Evolutionary conservation across 768 basidiomycete species (phyloP).

Genomic region (Dioszegia aurantiaca): DNA sequence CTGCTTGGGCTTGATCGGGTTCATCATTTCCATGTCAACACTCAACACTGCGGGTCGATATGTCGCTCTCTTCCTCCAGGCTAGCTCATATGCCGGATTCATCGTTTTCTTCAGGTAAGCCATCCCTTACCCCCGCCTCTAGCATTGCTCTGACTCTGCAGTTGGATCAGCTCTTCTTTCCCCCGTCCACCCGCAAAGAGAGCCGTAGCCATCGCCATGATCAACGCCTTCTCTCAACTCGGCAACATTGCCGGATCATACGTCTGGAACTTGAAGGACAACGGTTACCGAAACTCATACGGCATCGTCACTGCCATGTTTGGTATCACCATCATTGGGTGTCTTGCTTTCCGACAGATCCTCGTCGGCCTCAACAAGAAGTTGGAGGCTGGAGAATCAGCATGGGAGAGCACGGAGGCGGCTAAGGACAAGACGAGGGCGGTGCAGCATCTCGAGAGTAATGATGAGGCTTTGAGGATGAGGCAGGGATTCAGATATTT

Average conservation of each 20-base stretch:
- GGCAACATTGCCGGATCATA: conserved; percentile 83
- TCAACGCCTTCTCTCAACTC: conserved; percentile 76
- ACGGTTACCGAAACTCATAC: conserved; percentile 58
- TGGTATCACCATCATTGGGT: conserved; percentile 56
- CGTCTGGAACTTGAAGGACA: conserved; percentile 50
- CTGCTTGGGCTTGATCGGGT: conserved; percentile 61
- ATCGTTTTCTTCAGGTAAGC: conserved; percentile 34
- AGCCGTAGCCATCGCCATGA: conserved; percentile 76
- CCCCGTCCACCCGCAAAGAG: conserved; percentile 82
- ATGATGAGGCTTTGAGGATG: conserved; percentile 23
- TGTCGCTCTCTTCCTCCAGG: conserved; percentile 54
- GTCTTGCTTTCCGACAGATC: conserved; percentile 53
- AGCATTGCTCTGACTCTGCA: conserved; percentile 32
- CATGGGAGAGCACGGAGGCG: conserved; percentile 32
- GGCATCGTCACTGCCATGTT: conserved; percentile 67
- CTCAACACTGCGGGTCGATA: conserved; percentile 45
- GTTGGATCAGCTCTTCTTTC: conserved; percentile 61
- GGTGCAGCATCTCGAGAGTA: conserved; percentile 29
- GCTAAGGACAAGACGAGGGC: conserved; percentile 26
- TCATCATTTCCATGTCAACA: conserved; percentile 52
- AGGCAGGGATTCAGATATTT: conserved; percentile 43
- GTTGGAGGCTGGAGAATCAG: conserved; percentile 48
- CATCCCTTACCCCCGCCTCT: too few relatives aligned
- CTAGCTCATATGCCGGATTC: conserved; percentile 59
- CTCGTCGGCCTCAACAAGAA: conserved; percentile 50